These are phyloP conservation scores for Aspergillus sp. DNA, from an alignment of 2,329 filamentous ascomycete species.

Conservation along the genomic window DNA sequence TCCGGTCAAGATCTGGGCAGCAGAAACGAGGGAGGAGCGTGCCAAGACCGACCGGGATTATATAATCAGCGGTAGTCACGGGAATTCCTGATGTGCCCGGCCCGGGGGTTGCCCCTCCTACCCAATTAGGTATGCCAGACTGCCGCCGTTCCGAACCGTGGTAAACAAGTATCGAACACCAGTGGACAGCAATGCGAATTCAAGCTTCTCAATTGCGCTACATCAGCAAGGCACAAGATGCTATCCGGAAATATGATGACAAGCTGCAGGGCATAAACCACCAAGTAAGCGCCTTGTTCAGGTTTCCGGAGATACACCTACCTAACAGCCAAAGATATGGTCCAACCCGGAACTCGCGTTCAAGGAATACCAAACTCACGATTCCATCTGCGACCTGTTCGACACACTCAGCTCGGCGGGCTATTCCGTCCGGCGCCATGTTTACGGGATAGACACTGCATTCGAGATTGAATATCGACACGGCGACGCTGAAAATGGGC, in stretches of 20 bases:
- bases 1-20: too few species aligned
- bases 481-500: slow-evolving; percentile 21
- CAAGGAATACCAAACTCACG: slow-evolving; percentile 53
- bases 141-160: neutral
- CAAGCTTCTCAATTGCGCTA: slow-evolving; percentile 23
- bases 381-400: slow-evolving; percentile 45
- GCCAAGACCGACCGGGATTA: neutral
- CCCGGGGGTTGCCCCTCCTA: neutral
- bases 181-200: slow-evolving; percentile 20
- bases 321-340: slow-evolving; percentile 33
- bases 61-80: neutral
- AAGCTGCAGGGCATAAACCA: slow-evolving; percentile 25
- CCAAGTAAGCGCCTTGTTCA: slow-evolving; percentile 16
- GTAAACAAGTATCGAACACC: neutral
- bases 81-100: too few species aligned
- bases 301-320: too few species aligned
- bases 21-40: too few species aligned
- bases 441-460: slow-evolving; percentile 51
- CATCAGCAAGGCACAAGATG: slow-evolving; percentile 24
- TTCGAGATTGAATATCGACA: slow-evolving; percentile 45
- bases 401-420: slow-evolving; percentile 34
- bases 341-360: slow-evolving; percentile 52
- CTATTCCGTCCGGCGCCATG: slow-evolving; percentile 45
- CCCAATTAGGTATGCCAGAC: neutral
- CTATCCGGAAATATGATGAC: slow-evolving; percentile 23